Conservation (phyloP, 257 asterid species). For the Przewalskia tangutica region DNA sequence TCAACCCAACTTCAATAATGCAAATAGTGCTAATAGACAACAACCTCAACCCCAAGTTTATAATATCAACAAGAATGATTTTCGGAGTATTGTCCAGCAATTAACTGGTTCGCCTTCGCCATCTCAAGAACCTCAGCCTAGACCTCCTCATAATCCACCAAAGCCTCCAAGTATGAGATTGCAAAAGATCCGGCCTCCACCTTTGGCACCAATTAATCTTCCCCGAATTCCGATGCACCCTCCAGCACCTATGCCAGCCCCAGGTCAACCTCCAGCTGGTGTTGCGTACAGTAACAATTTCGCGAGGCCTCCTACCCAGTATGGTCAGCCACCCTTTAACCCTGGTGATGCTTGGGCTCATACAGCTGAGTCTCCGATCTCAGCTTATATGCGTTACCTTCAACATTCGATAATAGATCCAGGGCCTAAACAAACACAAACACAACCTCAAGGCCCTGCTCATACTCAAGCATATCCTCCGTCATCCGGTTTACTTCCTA, state of each 20-base stretch:
- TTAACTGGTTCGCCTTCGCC: constrained; percentile 67
- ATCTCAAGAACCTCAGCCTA: constrained; percentile 36
- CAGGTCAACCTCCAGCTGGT: constrained; percentile 22
- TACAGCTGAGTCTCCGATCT: constrained; percentile 72
- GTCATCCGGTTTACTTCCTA: constrained; percentile 31
- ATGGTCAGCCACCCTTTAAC: constrained; percentile 45
- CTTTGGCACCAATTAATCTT: constrained; percentile 57
- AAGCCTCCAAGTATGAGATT: constrained; percentile 62
- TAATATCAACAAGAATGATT: constrained; percentile 85
- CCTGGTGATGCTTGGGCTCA: constrained; percentile 70
- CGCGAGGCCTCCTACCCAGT: constrained; percentile 51
- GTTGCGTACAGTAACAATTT: constrained; percentile 38
- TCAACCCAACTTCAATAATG: constrained; percentile 51
- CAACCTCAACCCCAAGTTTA: constrained; percentile 89
- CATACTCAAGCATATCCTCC: constrained; percentile 17
- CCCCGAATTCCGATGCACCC: constrained; percentile 50
- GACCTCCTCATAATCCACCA: constrained; percentile 61
- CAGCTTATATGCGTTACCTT: constrained; percentile 82
- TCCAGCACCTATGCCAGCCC: constrained; percentile 26
- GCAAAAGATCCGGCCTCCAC: constrained; percentile 81
- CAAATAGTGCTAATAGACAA: constrained; percentile 29
- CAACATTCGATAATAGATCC: constrained; percentile 61
- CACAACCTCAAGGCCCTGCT: constrained; percentile 26
- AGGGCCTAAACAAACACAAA: constrained; percentile 30
- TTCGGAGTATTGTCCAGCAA: constrained; percentile 74